A percentile compares a stretch with the other conserved stretches of the same genome.
These are phyloP conservation scores for Dioszegia aurantiaca DNA, from an alignment of 768 basidiomycete genomes.

Conservation along the genomic window DNA sequence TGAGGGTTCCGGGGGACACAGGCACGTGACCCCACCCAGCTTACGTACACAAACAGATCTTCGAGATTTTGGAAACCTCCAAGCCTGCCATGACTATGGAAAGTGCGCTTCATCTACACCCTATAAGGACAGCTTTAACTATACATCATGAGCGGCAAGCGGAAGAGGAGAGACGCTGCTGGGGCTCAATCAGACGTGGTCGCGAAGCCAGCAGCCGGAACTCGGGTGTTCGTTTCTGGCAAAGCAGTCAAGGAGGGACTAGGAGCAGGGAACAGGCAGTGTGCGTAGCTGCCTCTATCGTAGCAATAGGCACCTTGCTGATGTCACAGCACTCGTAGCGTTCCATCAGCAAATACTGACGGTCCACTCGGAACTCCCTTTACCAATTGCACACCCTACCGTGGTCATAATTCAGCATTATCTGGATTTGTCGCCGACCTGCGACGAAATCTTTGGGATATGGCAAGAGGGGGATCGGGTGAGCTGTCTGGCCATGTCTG, in stretches of 20 bases:
- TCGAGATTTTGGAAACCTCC: constrained; percentile 11
- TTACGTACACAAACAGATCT: constrained; percentile 1
- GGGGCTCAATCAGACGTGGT: constrained; percentile 2
- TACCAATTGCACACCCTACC: constrained; percentile 42
- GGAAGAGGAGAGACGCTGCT: constrained; percentile 32
- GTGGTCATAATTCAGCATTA: constrained; percentile 50
- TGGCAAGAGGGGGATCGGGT: constrained; percentile 42
- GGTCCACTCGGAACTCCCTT: constrained; percentile 36
- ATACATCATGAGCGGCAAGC: constrained; percentile 32
- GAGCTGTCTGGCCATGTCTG: neutral
- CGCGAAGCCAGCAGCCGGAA: constrained; percentile 28
- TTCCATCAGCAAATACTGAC: constrained; percentile 47
- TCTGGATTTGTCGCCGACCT: constrained; percentile 40
- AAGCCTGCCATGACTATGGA: neutral
- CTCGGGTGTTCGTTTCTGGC: constrained; percentile 37
- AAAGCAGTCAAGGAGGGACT: constrained; percentile 43
- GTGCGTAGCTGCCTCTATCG: constrained; percentile 22
- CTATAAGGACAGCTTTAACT: neutral
- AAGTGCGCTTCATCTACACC: neutral
- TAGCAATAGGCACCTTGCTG: neutral
- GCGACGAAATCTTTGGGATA: constrained; percentile 45
- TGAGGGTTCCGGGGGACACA: neutral
- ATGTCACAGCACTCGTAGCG: constrained; percentile 37
- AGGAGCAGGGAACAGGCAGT: constrained; percentile 31
- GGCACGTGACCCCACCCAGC: constrained; percentile 3